A percentile compares a stretch with the other conserved stretches of the same genome.
These are phyloP conservation scores for Volvox africanus DNA, from an alignment of 139 green algal species.

Conservation along the genomic window DNA sequence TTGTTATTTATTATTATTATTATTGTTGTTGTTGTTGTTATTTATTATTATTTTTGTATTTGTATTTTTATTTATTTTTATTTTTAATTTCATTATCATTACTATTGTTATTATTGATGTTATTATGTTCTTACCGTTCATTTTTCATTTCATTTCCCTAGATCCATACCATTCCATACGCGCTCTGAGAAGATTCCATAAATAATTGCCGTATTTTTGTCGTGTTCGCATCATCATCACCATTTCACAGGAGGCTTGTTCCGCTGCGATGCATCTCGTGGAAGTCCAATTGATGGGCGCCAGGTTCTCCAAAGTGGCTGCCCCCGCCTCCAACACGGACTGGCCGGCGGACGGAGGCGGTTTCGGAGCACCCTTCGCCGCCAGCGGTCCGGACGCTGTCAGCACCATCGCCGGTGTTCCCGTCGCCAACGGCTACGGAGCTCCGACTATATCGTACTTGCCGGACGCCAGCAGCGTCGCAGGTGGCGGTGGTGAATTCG, in stretches of 20 bases:
- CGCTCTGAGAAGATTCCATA: too few relatives aligned
- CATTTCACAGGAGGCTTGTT: constrained; percentile 46
- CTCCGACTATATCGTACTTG: constrained; percentile 8
- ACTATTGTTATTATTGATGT: too few relatives aligned
- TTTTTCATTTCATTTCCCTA: too few relatives aligned
- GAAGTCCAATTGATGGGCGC: constrained; percentile 55
- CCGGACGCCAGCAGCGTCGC: constrained; percentile 8
- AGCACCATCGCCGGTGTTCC: constrained; percentile 1
- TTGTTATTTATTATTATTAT: too few relatives aligned
- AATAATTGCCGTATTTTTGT: too few relatives aligned
- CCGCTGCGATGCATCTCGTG: constrained; percentile 56
- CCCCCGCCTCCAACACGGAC: neutral
- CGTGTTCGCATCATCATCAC: neutral
- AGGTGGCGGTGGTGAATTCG: constrained; percentile 61
- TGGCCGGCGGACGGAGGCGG: neutral
- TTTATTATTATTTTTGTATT: too few relatives aligned
- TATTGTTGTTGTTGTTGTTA: too few relatives aligned
- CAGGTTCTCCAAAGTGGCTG: constrained; percentile 13
- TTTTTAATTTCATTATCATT: too few relatives aligned
- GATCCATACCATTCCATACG: too few relatives aligned
- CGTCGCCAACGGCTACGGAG: neutral
- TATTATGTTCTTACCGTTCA: too few relatives aligned
- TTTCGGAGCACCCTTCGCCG: neutral
- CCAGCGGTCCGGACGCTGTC: constrained; percentile 44
- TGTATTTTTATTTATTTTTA: too few relatives aligned